phyloP scores from a whole-genome alignment of 1,284 basidiomycete genomes.

The Pseudozyma tsukubaensis region DNA sequence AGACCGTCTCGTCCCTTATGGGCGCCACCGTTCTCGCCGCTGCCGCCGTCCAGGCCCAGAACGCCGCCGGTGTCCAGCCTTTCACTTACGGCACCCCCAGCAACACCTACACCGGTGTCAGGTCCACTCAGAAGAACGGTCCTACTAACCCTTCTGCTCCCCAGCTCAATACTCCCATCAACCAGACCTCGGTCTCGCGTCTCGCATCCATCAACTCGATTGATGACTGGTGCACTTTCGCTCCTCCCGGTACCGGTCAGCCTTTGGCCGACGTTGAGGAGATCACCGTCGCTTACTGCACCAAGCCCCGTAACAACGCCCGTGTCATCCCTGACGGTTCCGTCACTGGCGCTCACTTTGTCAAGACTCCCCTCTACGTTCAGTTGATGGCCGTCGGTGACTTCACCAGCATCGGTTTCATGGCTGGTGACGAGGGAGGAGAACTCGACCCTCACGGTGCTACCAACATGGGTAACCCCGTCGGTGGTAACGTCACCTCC shows the following conservation, averaged over 20 bases:
- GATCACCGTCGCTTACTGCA: constrained; percentile 80
- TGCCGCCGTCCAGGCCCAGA: constrained; percentile 21
- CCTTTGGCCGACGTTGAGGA: constrained; percentile 78
- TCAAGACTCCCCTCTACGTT: constrained; percentile 69
- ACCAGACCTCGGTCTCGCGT: constrained; percentile 64
- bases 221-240: constrained; percentile 69
- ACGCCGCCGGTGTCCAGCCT: constrained; percentile 15
- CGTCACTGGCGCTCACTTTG: constrained; percentile 66
- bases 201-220: constrained; percentile 65
- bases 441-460: constrained; percentile 69
- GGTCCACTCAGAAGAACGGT: constrained; percentile 48
- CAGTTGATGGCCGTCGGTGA: constrained; percentile 71
- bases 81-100: constrained; percentile 62
- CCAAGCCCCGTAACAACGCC: constrained; percentile 70
- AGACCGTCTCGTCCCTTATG: constrained; percentile 37
- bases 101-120: constrained; percentile 57
- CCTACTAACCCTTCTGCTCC: constrained; percentile 62
- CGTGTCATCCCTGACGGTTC: constrained; percentile 69
- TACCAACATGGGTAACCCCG: constrained; percentile 71
- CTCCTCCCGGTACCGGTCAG: constrained; percentile 69
- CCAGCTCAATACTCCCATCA: constrained; percentile 63
- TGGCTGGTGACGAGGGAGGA: constrained; percentile 61
- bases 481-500: constrained; percentile 73
- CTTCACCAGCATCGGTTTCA: constrained; percentile 66
- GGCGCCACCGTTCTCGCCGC: constrained; percentile 36